phyloP scores from a whole-genome alignment of 129 eudicot species.

The Artemisia argyi region DNA sequence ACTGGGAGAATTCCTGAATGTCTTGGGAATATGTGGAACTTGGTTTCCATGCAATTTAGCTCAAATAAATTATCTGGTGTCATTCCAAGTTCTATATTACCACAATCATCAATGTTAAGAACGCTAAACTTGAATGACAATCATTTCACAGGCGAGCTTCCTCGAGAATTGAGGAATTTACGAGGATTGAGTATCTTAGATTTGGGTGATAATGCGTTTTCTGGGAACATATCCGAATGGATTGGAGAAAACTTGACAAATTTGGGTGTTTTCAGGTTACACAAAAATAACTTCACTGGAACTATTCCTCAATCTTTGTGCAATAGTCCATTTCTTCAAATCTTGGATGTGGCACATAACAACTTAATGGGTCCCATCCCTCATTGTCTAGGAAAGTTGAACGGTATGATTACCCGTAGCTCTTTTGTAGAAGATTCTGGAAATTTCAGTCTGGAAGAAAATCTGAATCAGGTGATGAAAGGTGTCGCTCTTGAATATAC shows the following conservation, averaged over 20 bases:
- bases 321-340: constrained; percentile 1
- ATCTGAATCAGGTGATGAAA: constrained; percentile 13
- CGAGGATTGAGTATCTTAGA: background rate
- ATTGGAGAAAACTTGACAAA: background rate
- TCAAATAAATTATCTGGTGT: background rate
- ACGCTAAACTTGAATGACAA: background rate
- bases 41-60: background rate
- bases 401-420: background rate
- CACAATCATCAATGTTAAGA: background rate
- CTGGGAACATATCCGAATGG: background rate
- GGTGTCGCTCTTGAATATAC: constrained; percentile 5
- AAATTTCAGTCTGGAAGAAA: background rate
- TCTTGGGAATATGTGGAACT: background rate
- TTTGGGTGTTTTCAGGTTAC: background rate
- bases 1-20: background rate
- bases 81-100: background rate
- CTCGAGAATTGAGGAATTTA: background rate
- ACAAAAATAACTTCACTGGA: background rate
- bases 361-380: constrained; percentile 23
- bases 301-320: background rate
- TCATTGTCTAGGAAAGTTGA: constrained; percentile 4
- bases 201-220: background rate
- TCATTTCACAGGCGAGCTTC: background rate
- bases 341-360: constrained; percentile 12
- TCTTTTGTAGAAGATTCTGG: background rate